Percentiles rank a stretch among this genome's conserved stretches.
Conservation (phyloP, 2,329 filamentous ascomycete genomes). For the Talaromyces sp. region DNA sequence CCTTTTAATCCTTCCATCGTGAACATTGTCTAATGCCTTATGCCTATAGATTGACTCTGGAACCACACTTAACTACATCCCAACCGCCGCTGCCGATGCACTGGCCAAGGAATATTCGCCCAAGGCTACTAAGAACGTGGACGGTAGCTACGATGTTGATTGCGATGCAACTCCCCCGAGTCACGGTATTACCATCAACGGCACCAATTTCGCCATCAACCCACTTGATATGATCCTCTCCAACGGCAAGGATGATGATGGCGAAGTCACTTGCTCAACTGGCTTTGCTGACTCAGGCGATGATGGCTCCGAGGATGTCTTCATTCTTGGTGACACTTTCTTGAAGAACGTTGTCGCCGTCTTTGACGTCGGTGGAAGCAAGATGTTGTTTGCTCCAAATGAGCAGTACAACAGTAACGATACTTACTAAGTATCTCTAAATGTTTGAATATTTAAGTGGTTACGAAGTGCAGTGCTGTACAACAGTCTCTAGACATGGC, state of each 20-base stretch:
- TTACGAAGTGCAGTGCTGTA: too few relatives aligned
- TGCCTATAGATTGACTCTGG: constrained; percentile 27
- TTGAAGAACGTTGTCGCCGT: constrained; percentile 54
- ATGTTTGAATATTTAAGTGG: too few relatives aligned
- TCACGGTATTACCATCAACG: constrained; percentile 46
- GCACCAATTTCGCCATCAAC: constrained; percentile 34
- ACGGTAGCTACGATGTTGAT: constrained; percentile 42
- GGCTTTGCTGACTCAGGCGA: constrained; percentile 19
- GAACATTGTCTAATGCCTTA: background rate
- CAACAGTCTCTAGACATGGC: too few relatives aligned
- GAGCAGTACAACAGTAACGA: constrained; percentile 17
- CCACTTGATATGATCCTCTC: constrained; percentile 32
- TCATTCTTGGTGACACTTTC: constrained; percentile 46
- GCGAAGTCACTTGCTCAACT: constrained; percentile 19
- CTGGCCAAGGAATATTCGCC: constrained; percentile 47
- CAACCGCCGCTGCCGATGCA: constrained; percentile 35
- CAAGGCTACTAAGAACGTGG: constrained; percentile 34
- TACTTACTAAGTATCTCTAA: constrained; percentile 9
- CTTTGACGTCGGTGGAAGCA: constrained; percentile 51
- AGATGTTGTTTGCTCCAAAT: constrained; percentile 37
- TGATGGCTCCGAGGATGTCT: constrained; percentile 13
- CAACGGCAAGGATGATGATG: constrained; percentile 15
- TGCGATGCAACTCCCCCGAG: constrained; percentile 47
- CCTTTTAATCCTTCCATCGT: background rate
- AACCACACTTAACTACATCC: constrained; percentile 41